phyloP scores from a whole-genome alignment of 1,139 yeast species.

The Geotrichum reessii region DNA sequence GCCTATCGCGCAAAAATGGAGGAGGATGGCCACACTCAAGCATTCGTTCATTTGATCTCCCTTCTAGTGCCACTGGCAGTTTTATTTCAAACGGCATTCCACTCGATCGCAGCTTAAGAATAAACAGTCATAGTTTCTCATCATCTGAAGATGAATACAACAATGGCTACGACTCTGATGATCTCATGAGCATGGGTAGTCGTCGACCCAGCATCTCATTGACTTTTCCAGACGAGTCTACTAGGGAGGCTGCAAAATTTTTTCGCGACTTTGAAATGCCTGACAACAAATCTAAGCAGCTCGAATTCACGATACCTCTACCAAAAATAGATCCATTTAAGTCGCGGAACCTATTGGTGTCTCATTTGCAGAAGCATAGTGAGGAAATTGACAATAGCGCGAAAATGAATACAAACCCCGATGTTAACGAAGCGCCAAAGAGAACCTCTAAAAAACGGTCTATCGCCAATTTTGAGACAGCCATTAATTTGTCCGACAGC shows the following conservation, averaged over 20 bases:
- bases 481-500: neutral
- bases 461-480: neutral
- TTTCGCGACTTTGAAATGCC: neutral
- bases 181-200: constrained; percentile 26
- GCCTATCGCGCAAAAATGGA: neutral
- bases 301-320: neutral
- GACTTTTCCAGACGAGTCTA: neutral
- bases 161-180: constrained; percentile 29
- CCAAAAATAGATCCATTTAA: neutral
- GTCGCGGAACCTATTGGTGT: neutral
- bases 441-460: neutral
- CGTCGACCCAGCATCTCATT: constrained; percentile 21
- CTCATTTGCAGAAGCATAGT: neutral
- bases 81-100: constrained; percentile 3
- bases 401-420: neutral
- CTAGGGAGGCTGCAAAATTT: neutral
- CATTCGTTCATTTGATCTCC: neutral
- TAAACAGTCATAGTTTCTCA: constrained; percentile 16
- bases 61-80: neutral
- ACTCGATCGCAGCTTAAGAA: neutral
- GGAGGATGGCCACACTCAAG: neutral
- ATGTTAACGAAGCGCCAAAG: neutral
- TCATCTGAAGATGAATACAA: constrained; percentile 24
- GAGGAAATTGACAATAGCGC: neutral
- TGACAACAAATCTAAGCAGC: neutral